These are phyloP conservation scores for Metarhizium brunneum DNA, from an alignment of 2,329 filamentous ascomycete genomes.

Conservation along the genomic window DNA sequence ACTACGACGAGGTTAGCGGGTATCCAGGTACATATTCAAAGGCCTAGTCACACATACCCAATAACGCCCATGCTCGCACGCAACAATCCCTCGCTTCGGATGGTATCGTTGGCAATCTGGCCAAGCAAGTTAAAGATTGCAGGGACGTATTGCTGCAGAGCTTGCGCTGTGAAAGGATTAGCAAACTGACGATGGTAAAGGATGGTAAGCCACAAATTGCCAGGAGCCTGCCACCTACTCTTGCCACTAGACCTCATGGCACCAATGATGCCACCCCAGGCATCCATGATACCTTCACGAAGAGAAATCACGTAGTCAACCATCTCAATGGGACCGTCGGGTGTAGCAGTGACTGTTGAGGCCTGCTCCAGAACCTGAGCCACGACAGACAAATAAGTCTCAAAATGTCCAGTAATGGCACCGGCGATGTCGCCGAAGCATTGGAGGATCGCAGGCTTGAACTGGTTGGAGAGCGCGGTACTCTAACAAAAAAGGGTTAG, in stretches of 20 bases:
- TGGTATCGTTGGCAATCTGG: conserved; percentile 69
- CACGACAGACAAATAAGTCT: conserved; percentile 86
- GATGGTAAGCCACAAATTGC: neutral
- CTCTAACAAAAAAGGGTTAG: conserved; percentile 41
- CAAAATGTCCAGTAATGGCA: conserved; percentile 84
- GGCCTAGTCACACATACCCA: conserved; percentile 51
- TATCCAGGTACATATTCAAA: neutral
- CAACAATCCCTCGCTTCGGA: conserved; percentile 86
- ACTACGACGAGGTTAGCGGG: conserved; percentile 35
- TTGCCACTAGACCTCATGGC: conserved; percentile 81
- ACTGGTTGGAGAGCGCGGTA: conserved; percentile 81
- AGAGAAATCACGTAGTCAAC: conserved; percentile 92
- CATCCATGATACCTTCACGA: conserved; percentile 97
- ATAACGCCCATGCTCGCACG: conserved; percentile 95
- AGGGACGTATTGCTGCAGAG: conserved; percentile 68
- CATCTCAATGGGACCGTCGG: conserved; percentile 87
- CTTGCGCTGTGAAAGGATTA: conserved; percentile 43
- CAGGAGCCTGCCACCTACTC: conserved; percentile 43
- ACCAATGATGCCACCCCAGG: conserved; percentile 93
- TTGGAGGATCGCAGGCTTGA: conserved; percentile 96
- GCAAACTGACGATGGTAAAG: conserved; percentile 4
- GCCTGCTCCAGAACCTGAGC: conserved; percentile 92
- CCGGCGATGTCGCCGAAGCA: conserved; percentile 97
- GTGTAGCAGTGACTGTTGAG: conserved; percentile 66
- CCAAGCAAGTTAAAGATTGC: conserved; percentile 83